Base-by-base conservation (phyloP, 108 stramenopile species). In the Asterionellopsis glacialis region DNA sequence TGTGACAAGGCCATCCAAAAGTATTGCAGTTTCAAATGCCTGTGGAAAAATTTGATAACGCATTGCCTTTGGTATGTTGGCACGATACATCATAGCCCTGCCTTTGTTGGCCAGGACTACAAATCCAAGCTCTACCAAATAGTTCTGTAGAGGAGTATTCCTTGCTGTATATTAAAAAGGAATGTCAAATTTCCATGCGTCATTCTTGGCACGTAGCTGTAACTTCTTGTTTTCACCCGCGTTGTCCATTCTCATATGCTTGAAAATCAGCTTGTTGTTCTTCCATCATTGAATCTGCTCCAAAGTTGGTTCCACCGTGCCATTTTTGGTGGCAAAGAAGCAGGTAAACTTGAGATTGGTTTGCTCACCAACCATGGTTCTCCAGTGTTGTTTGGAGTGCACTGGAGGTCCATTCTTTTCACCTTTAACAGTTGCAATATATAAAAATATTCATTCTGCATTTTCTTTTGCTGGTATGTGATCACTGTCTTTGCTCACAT, bases 111-210 rank as follows among this genome's bases (percentile, higher is more conserved):
- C 38, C 42, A 52, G 11, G 10, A 56, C 45, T 12, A 55, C 47
- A 33, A 76, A 76, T 45, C 26, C 67, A 5, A 62, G 14, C 58
- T 76, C 70, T 1, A 54, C 67, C n/a, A 68, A 24, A 11, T 13
- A 11, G 57, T 76, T 72, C 7, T 33, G 33, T 7, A 5, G 33
- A 5, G 33, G 33, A 33, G 33, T 72, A 0, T 61, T 54, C 6
- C 18, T 5, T 16, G 53, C 66, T 26, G 56, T 76, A 18, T 51
- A 62, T 51, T 76, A 65, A 26, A 63, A 40, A 1, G 7, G 53
- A 2, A 74, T 23, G 1, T 11, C 26, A 2, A 74, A 39, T 19
- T 69, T 64, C 67, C 68, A 69, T 19, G 48, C 40, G 13, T 10
- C 45, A 16, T 18, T 45, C 1, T 69, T 22, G 0, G 27, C 58